Evolutionary conservation across 108 stramenopile genomes (phyloP), one percentile per base, ranked within the genome.

Genomic region (Cyclotella choctawhatcheeana): DNA sequence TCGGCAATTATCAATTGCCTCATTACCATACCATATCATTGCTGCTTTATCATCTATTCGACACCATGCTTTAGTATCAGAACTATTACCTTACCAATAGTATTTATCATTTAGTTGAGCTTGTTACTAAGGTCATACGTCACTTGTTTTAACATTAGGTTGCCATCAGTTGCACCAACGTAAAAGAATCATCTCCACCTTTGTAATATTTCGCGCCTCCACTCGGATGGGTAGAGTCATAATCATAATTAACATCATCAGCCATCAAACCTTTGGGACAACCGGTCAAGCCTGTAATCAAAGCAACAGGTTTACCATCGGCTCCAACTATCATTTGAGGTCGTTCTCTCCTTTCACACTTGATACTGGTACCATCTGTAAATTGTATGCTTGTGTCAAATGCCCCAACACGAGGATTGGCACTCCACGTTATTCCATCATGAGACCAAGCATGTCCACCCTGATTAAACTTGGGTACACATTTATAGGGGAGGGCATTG

Each of bases 371-470:
- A 18, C 71, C 69, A 18, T 71, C 76, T 18, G 60, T 54, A 27
- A 77, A 71, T 55, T 60, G 44, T 3, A 77, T 63, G 0, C 51
- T 77, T 59, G 76, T 77, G 20, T 71, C 53, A 40, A 71, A 77
- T 18, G 76, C 76, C 13, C 76, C 76, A 4, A 77, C 62, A 26
- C 76, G 76, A 14, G 69, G 69, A 13, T 30, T 30, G n/a, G 32
- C 25, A 63, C 33, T 62, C 76, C 76, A 77, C 16, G 35, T 63
- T 32, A 77, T 30, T 12, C 76, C 76, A 53, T 77, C 76, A 29
- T 53, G 52, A 3, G 76, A 77, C 76, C 76, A 77, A 3, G 76
- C 76, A 54, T 77, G 76, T 2, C 76, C 76, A 24, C 76, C 76
- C 48, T 77, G 76, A 18, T 77, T 60, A 50, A 71, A 56, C 58